Percentiles rank a stretch among this genome's conserved stretches.
These are phyloP conservation scores for Geranomyces variabilis DNA, from an alignment of 192 early-diverging fungal genomes.

Conservation along the genomic window DNA sequence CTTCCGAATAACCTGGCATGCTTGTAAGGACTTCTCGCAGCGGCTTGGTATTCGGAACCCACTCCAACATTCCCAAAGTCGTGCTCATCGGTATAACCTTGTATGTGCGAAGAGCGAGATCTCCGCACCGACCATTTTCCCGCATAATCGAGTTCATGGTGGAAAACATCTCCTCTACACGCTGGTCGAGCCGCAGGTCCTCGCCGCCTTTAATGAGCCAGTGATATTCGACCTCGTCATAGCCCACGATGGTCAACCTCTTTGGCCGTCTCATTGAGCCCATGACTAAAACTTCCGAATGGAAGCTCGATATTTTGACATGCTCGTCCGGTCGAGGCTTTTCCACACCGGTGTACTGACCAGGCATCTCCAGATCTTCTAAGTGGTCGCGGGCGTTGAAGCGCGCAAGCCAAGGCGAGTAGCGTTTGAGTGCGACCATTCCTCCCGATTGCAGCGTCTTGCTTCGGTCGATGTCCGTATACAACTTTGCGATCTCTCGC, in stretches of 20 bases:
- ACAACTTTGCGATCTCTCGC: constrained; percentile 51
- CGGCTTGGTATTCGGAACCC: constrained; percentile 74
- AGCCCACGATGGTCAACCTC: constrained; percentile 67
- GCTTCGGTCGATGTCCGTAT: constrained; percentile 45
- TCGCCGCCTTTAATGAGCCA: constrained; percentile 87
- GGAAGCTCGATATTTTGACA: constrained; percentile 67
- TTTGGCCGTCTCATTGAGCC: constrained; percentile 75
- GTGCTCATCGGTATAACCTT: constrained; percentile 61
- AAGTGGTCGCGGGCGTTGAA: constrained; percentile 22
- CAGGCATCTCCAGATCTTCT: constrained; percentile 72
- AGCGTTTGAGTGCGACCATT: constrained; percentile 57
- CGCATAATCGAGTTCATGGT: constrained; percentile 76
- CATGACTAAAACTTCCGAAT: constrained; percentile 67
- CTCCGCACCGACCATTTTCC: constrained; percentile 56
- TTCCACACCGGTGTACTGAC: constrained; percentile 64
- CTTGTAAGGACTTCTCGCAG: constrained; percentile 63
- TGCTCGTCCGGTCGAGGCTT: constrained; percentile 60
- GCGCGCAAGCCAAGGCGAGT: constrained; percentile 67
- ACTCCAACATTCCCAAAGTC: constrained; percentile 74
- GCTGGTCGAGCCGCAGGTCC: constrained; percentile 77
- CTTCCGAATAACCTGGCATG: constrained; percentile 48
- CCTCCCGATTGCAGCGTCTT: constrained; percentile 40
- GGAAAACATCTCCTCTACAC: constrained; percentile 75
- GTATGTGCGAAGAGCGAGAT: constrained; percentile 67
- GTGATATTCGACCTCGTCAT: constrained; percentile 72